phyloP scores from a whole-genome alignment of 768 basidiomycete genomes.

The Pluteus cervinus region DNA sequence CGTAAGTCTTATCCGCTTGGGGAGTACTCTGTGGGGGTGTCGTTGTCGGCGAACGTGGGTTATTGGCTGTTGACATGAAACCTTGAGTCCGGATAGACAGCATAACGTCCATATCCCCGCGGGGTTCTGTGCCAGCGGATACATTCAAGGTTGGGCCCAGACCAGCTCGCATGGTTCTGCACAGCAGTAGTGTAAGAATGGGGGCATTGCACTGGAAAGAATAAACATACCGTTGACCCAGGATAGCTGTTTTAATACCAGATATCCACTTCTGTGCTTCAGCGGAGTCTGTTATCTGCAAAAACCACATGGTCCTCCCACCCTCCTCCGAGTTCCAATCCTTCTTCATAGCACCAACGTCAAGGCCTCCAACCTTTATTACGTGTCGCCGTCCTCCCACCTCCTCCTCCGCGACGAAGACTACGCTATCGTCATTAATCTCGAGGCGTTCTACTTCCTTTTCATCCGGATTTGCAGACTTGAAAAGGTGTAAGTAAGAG shows the following conservation, averaged over 20 bases:
- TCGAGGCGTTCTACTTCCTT: conserved; percentile 69
- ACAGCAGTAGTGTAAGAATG: conserved; percentile 6
- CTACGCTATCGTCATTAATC: conserved; percentile 72
- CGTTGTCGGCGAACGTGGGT: conserved; percentile 18
- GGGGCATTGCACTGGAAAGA: neutral
- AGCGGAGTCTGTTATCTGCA: conserved; percentile 54
- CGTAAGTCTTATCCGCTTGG: conserved; percentile 31
- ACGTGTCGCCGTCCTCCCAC: conserved; percentile 44
- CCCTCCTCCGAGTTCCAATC: conserved; percentile 41
- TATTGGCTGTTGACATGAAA: conserved; percentile 34
- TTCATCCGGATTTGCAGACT: conserved; percentile 50
- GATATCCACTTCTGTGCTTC: conserved; percentile 76
- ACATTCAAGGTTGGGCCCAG: conserved; percentile 41
- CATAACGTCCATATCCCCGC: conserved; percentile 82
- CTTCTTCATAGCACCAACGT: conserved; percentile 44
- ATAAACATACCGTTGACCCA: conserved; percentile 59
- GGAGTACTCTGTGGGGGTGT: conserved; percentile 22
- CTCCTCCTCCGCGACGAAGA: conserved; percentile 64
- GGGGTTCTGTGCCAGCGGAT: conserved; percentile 48
- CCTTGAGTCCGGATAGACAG: conserved; percentile 71
- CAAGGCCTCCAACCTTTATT: conserved; percentile 62
- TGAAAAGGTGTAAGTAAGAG: conserved; percentile 73
- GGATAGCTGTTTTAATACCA: conserved; percentile 64
- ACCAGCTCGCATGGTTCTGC: conserved; percentile 65
- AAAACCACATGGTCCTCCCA: conserved; percentile 58